Evolutionary conservation across 1,284 basidiomycete species (phyloP), one percentile per base, ranked within the genome.

Genomic region (Phellinidium pouzarii): DNA sequence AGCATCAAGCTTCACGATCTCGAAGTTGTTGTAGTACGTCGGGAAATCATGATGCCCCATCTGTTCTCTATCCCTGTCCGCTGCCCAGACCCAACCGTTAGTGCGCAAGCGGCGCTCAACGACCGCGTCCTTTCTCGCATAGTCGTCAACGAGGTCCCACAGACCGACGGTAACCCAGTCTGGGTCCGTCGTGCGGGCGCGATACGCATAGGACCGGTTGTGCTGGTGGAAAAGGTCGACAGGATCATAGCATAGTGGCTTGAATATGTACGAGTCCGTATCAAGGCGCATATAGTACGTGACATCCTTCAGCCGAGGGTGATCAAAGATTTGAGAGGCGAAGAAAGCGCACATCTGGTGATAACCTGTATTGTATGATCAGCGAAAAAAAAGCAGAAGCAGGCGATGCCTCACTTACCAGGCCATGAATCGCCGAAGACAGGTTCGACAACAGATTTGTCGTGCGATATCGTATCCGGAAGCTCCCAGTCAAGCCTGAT

Each of bases 251-350:
- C 58, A 59, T 19, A 59, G 49, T 12, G 51, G 51, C 31, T 50
- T 25, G 4, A 40, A 44, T 19, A 59, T 52, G 20, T 54, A 53
- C 12, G 58, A 56, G 37, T 57, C 58, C 8, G 58, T 53, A 49
- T 59, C 58, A n/a, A 59, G 38, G 7, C 58, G 55, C 58, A 59
- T 59, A 42, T 54, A 57, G 42, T 59, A 59, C 23, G 58, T 57
- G 2, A 59, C 51, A 27, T 54, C 50, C 26, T 52, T 41, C 23
- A 59, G 37, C 7, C 58, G 52, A 0, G 58, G 58, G 34, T 54
- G 58, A 38, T 53, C 48, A 43, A 59, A 59, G 41, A 59, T 57
- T 3, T 56, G 44, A 3, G 55, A 38, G 14, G 58, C 55, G 31
- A 59, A 59, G 48, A 59, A 59, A 8, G 48, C 52, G 42, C 52